phyloP scores from a whole-genome alignment of 345 rosid genomes.

The Iberis pinnata region DNA sequence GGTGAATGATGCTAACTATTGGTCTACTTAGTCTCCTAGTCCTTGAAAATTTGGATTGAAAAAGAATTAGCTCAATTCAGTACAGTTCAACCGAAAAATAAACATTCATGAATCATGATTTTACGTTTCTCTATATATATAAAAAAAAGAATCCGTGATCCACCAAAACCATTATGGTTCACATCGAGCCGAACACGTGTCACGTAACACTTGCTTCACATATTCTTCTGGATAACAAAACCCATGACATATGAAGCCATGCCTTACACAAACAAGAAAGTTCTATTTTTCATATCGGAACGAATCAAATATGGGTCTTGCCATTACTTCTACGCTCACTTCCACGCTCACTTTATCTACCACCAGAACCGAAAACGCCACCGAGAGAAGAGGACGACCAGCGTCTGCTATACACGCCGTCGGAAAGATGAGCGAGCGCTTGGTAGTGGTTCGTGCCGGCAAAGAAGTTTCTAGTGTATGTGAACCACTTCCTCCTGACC shows the following conservation, averaged over 20 bases:
- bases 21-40: too few relatives aligned
- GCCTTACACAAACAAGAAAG: neutral
- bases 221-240: conserved; percentile 25
- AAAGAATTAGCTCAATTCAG: too few relatives aligned
- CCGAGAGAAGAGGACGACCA: neutral
- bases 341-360: conserved; percentile 11
- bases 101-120: too few relatives aligned
- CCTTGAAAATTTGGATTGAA: too few relatives aligned
- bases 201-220: conserved; percentile 18
- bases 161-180: neutral
- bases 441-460: conserved; percentile 41
- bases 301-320: conserved; percentile 14
- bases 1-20: too few relatives aligned
- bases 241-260: too few relatives aligned
- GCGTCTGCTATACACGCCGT: neutral
- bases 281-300: too few relatives aligned
- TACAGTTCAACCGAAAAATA: too few relatives aligned
- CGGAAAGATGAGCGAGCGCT: conserved; percentile 12
- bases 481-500: conserved; percentile 88
- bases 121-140: too few relatives aligned
- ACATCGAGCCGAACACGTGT: conserved; percentile 25
- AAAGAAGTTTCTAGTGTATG: conserved; percentile 84
- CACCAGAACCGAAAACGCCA: too few relatives aligned
- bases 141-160: neutral
- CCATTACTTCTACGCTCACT: conserved; percentile 29